phyloP scores from a whole-genome alignment of 176 grass and related monocot genomes.

The Cenchrus americanus region DNA sequence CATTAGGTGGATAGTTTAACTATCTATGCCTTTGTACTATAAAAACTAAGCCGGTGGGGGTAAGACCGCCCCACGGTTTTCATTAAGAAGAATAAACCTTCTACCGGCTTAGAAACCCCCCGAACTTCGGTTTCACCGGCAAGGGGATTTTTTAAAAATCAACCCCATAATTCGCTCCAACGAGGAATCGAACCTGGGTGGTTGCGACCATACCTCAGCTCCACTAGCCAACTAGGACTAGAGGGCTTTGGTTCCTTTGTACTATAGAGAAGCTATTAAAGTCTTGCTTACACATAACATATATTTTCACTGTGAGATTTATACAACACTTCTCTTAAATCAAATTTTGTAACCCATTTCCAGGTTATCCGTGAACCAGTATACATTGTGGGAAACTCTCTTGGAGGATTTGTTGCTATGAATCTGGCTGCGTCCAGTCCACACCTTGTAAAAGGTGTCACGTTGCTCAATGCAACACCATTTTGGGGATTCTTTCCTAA shows the following conservation, averaged over 20 bases:
- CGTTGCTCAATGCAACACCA: constrained; percentile 94
- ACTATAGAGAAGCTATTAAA: neutral
- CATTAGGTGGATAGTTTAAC: constrained; percentile 11
- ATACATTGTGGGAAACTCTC: constrained; percentile 94
- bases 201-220: too few relatives aligned
- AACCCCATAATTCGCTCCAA: too few relatives aligned
- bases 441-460: constrained; percentile 88
- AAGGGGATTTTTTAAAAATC: too few relatives aligned
- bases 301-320: constrained; percentile 17
- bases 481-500: constrained; percentile 99
- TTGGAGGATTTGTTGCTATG: constrained; percentile 86
- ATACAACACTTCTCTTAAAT: neutral
- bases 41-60: too few relatives aligned
- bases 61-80: too few relatives aligned
- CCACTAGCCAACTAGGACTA: too few relatives aligned
- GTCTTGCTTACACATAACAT: neutral
- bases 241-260: too few relatives aligned
- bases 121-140: too few relatives aligned
- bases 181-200: too few relatives aligned
- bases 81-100: too few relatives aligned
- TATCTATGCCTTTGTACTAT: neutral
- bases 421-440: constrained; percentile 78
- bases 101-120: too few relatives aligned
- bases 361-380: constrained; percentile 96
- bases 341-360: constrained; percentile 33